Evolutionary conservation across 169 alveolate species (phyloP), one percentile per base, ranked within the genome.

Genomic region (Toxoplasma gondii): DNA sequence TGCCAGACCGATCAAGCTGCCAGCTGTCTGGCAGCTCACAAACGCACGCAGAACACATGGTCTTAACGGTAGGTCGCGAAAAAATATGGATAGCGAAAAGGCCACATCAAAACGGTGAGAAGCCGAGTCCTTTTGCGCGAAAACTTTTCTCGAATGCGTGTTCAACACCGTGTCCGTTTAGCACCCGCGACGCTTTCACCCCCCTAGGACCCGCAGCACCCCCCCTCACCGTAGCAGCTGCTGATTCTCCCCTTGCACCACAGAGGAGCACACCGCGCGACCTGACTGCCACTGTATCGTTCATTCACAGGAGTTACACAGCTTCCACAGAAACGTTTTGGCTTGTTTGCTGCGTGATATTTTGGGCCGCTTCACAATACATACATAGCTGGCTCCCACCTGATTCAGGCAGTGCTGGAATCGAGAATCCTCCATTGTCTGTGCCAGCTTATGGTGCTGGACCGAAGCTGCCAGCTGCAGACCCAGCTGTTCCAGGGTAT

Each of bases 1-100:
- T 45, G 86, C 86, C 86, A n/a, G 86, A 78, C 86, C 39, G 43
- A n/a, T 31, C 49, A 78, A 45, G 45, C 22, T 78, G 86, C 86
- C 86, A n/a, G 39, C 86, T 17, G 86, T 29, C 45, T 78, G 86
- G 45, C 86, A 78, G 86, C 5, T 19, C 86, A 78, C 86, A n/a
- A 36, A 78, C 49, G 49, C 86, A 78, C 49, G 49, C 43, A 38
- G 44, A 17, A 78, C 86, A 78, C 86, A 78, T 78, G 49, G 86
- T 78, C 45, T 38, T 16, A n/a, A 36, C 44, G n/a, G 49, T 31
- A 38, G n/a, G 86, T 10, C 39, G n/a, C 44, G 86, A 9, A n/a
- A n/a, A 78, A 78, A 78, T 78, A 12, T n/a, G 86, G 43, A 78
- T 19, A 64, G n/a, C 86, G 86, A 38, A 78, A 38, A 78, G 29